Percentiles rank a stretch among this genome's conserved stretches.
Evolutionary conservation across 352 stramenopile species (phyloP).

Genomic region (Pythium dissotocum): DNA sequence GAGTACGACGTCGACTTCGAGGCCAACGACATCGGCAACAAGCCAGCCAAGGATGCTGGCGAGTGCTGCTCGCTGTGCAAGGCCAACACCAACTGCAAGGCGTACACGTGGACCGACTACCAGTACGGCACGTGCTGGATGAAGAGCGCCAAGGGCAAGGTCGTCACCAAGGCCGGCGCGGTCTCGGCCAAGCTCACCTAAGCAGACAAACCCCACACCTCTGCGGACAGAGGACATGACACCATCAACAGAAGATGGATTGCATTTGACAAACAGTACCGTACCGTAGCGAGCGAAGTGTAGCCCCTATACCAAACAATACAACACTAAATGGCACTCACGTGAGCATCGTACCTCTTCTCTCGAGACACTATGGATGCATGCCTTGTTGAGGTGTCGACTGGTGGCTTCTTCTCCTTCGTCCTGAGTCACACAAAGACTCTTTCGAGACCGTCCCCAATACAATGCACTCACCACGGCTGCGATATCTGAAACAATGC

Average conservation of each 20-base stretch:
- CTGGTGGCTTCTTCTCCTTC: no score
- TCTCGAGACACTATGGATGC: no score
- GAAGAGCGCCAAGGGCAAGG: constrained; percentile 34
- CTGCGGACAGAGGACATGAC: background rate
- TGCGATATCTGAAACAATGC: background rate
- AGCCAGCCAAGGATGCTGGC: background rate
- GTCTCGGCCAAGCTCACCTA: constrained; percentile 4
- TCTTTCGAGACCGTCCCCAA: no score
- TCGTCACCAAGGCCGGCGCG: background rate
- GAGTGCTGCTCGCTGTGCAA: background rate
- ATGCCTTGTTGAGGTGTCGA: no score
- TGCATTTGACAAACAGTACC: background rate
- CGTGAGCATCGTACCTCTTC: background rate
- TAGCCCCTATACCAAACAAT: background rate
- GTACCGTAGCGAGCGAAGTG: background rate
- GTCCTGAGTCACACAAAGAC: no score
- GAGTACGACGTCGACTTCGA: background rate
- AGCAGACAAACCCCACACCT: background rate
- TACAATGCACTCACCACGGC: background rate
- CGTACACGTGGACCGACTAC: constrained; percentile 43
- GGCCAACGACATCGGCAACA: constrained; percentile 11
- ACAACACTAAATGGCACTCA: background rate
- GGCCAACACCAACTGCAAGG: background rate
- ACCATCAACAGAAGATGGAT: background rate
- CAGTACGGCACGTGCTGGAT: constrained; percentile 62